phyloP scores from a whole-genome alignment of 2,329 filamentous ascomycete species.

The Huntiella moniliformis region DNA sequence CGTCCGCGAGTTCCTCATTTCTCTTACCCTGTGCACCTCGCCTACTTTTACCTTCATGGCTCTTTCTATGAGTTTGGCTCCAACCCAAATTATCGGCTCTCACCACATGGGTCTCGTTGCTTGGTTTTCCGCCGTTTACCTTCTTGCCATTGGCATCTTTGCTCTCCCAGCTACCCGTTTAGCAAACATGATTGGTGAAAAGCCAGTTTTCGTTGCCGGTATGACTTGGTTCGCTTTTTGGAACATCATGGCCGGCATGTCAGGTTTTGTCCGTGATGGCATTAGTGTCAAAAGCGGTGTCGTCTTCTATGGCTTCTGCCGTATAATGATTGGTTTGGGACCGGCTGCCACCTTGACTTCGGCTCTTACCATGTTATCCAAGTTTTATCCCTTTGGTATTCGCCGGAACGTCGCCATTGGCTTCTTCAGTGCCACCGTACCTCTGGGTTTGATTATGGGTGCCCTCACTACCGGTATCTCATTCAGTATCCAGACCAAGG shows the following conservation, averaged over 20 bases:
- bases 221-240: constrained; percentile 36
- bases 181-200: constrained; percentile 38
- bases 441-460: constrained; percentile 26
- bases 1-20: constrained; percentile 12
- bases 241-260: constrained; percentile 28
- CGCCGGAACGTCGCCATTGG: constrained; percentile 42
- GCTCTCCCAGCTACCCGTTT: constrained; percentile 37
- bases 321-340: constrained; percentile 40
- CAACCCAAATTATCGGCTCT: constrained; percentile 10
- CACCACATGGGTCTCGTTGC: constrained; percentile 8
- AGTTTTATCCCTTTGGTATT: constrained; percentile 34
- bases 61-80: constrained; percentile 10
- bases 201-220: constrained; percentile 32
- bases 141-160: constrained; percentile 35
- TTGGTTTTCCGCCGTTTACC: constrained; percentile 40
- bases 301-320: constrained; percentile 18
- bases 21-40: constrained; percentile 8
- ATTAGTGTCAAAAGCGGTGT: constrained; percentile 25
- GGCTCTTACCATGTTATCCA: constrained; percentile 41
- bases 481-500: constrained; percentile 15
- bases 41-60: constrained; percentile 10
- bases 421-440: constrained; percentile 27
- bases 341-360: constrained; percentile 45
- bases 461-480: constrained; percentile 24
- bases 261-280: constrained; percentile 8